These are phyloP conservation scores for Yarrowia sp. DNA, from an alignment of 805 yeast species.

Conservation along the genomic window DNA sequence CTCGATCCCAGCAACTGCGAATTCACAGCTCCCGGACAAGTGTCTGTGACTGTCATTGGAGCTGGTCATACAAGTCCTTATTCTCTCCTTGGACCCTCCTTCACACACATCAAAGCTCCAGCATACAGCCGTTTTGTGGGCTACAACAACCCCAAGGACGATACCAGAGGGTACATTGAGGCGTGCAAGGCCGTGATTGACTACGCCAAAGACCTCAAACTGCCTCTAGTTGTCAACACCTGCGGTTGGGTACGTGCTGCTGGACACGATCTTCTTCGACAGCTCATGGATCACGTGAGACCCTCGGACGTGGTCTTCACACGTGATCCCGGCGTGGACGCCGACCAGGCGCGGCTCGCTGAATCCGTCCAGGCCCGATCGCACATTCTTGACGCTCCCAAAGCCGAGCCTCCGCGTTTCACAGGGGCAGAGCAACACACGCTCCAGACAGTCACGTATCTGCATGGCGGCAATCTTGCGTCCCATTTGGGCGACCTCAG, in stretches of 20 bases:
- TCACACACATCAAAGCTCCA: constrained; percentile 12
- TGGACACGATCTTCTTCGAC: constrained; percentile 22
- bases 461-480: constrained; percentile 25
- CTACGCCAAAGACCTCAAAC: not conserved
- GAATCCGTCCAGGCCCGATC: constrained; percentile 8
- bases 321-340: constrained; percentile 36
- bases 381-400: constrained; percentile 4
- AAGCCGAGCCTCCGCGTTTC: constrained; percentile 14
- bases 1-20: constrained; percentile 27
- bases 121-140: constrained; percentile 31
- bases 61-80: constrained; percentile 4
- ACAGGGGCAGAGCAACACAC: constrained; percentile 19
- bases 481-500: constrained; percentile 5
- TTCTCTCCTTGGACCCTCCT: constrained; percentile 24
- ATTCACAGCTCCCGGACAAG: constrained; percentile 33
- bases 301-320: constrained; percentile 27
- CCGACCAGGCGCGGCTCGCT: constrained; percentile 27
- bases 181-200: constrained; percentile 11
- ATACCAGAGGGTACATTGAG: constrained; percentile 17
- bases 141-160: constrained; percentile 36
- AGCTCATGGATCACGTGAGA: constrained; percentile 15
- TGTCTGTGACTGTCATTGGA: constrained; percentile 11
- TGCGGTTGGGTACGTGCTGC: constrained; percentile 36
- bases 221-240: constrained; percentile 20
- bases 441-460: constrained; percentile 19